Base-by-base conservation (phyloP, 495 filamentous ascomycete species). In the Daldinia concentrica region DNA sequence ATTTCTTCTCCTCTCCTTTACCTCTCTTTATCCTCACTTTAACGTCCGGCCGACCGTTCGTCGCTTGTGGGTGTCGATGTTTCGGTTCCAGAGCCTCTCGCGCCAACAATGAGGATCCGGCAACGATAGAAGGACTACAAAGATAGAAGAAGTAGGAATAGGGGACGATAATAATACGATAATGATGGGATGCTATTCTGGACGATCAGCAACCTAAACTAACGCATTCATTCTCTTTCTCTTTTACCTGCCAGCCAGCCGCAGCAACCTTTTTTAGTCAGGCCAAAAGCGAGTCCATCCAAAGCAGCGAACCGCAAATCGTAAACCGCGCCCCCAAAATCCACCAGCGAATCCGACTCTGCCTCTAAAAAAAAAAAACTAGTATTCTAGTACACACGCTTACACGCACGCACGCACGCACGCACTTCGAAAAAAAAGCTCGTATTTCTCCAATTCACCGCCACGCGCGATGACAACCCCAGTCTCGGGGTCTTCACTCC, bases 401-500 rank as follows among this genome's bases (percentile, higher is more conserved):
- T 74, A 69, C 66, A 74, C 66, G 66, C 71, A 74, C 71, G 63
- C 63, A 67, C 54, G 30, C 51, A 29, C 29, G 63, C 63, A 67
- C 54, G 30, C 51, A 29, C 29, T 39, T 27, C 60, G 65, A 64
- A 11, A 48, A 48, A 48, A 71, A 73, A 77, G 64, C 76, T 78
- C 76, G 76, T 78, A 78, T 78, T 78, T 74, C 66, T 64, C 69
- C 62, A 68, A 70, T 76, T 72, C 78, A 75, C 75, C 78, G 76
- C 74, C 76, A 78, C 79, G 73, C 81, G 76, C 80, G 67, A 85
- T 85, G 83, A 82, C 83, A 78, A 82, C 82, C 78, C 77, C 77
- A 76, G 78, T 75, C 73, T 77, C 74, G 77, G 82, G 82, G 82
- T 77, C 83, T 84, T 84, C 83, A 84, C 83, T 85, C 83, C 69